These are phyloP conservation scores for Rhamnella rubrinervis DNA, from an alignment of 331 rosid genomes.

Conservation along the genomic window DNA sequence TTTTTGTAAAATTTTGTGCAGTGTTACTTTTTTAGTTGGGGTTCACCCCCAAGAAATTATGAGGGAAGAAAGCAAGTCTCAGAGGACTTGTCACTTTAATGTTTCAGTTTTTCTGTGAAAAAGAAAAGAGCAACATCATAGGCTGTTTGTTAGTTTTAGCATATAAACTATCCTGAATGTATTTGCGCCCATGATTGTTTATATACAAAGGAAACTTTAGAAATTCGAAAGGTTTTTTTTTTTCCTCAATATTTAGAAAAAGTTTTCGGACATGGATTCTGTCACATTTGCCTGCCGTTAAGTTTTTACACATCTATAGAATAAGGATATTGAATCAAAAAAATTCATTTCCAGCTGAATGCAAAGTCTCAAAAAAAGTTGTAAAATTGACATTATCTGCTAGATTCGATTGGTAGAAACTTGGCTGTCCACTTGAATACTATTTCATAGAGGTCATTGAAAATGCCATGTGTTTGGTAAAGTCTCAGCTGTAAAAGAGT, in stretches of 20 bases:
- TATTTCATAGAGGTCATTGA: no score
- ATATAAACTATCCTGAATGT: conserved; percentile 3
- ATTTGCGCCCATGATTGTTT: conserved; percentile 16
- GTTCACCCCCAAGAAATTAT: conserved; percentile 11
- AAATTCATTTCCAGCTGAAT: no score
- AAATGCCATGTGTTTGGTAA: no score
- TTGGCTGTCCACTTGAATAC: no score
- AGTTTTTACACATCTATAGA: not conserved
- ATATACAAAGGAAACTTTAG: conserved; percentile 39
- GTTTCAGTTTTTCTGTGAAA: conserved; percentile 8
- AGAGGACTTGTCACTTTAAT: conserved; percentile 7
- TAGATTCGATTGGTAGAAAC: no score
- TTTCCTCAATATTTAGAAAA: no score
- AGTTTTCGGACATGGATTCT: conserved; percentile 15
- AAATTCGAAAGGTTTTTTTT: conserved; percentile 17
- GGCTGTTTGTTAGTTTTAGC: conserved; percentile 13
- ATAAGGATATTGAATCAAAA: not conserved
- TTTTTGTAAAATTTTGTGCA: conserved; percentile 6
- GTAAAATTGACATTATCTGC: no score
- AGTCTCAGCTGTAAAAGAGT: no score
- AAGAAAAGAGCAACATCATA: conserved; percentile 24
- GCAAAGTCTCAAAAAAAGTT: no score
- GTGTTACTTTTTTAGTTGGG: not conserved
- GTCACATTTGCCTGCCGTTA: conserved; percentile 12
- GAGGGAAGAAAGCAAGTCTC: conserved; percentile 26